Evolutionary conservation across 345 rosid genomes (phyloP), one percentile per base, ranked within the genome.

Genomic region (Geranium brycei): DNA sequence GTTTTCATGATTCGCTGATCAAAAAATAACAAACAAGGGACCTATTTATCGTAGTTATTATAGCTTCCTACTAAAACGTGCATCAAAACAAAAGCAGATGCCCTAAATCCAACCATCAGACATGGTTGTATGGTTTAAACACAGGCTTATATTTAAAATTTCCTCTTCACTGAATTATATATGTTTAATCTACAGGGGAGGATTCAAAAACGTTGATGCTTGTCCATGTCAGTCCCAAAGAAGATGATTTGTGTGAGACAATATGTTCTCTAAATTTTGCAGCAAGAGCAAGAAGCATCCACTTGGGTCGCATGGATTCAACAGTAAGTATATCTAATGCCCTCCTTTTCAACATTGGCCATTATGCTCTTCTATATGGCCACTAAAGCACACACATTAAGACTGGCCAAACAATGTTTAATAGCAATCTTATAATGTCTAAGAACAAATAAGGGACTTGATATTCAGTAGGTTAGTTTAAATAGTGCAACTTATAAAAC

Each of bases 161-260:
- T 55, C 35, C 18, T 40, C 64, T 40, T 41, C 51, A 13, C 51
- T 62, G 7, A 17, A 41, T 13, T 51, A 47, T 57, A 15, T 47
- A 19, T 61, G 59, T 41, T 12, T 40, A 58, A 30, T 61, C 40
- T 71, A 58, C 62, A 89, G 96, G 96, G 68, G 80, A 79, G 64
- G 96, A 87, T 71, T 89, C 96, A 13, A 89, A 82, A 73, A 83
- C 91, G 55, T 69, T 89, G 73, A 87, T 89, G 96, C 83, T 89
- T 62, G 91, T 87, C 61, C 96, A 89, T 72, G 73, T 89, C 55
- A 89, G 93, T 64, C 87, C 87, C 19, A 87, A 72, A 74, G 91
- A 89, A 82, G 96, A 82, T 53, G 96, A 89, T 75, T 70, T 83
- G 31, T 87, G 93, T 66, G 93, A 89, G 74, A 87, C 93, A 35